phyloP scores from a whole-genome alignment of 768 basidiomycete species.

The Psilocybe azurescens region DNA sequence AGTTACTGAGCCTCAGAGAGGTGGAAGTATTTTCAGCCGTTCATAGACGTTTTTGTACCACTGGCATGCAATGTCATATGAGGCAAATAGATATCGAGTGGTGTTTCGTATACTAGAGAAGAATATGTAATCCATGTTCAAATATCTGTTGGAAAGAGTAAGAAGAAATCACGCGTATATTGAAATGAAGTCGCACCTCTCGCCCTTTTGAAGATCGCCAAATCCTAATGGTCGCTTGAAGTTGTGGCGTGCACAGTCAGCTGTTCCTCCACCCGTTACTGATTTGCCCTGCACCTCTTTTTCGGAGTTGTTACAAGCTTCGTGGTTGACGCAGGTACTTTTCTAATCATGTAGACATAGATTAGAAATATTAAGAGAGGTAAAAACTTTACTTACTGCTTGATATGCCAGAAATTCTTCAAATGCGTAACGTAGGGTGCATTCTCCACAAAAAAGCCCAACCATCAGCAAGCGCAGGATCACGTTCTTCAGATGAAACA shows the following conservation, averaged over 20 bases:
- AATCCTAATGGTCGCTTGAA: conserved; percentile 28
- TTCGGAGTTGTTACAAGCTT: conserved; percentile 23
- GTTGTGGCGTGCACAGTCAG: conserved; percentile 31
- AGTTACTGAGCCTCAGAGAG: neutral
- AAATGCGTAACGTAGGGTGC: conserved; percentile 22
- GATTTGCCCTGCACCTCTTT: conserved; percentile 17
- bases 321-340: conserved; percentile 22
- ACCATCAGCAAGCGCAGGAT: conserved; percentile 30
- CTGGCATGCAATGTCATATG: conserved; percentile 32
- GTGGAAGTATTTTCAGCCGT: conserved; percentile 16
- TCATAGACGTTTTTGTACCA: conserved; percentile 22
- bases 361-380: neutral
- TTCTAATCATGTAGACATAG: conserved; percentile 1
- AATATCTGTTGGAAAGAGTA: conserved; percentile 13
- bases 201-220: conserved; percentile 38
- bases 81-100: conserved; percentile 16
- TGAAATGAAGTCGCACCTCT: conserved; percentile 26
- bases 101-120: conserved; percentile 22
- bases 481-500: conserved; percentile 22
- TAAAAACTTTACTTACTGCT: neutral
- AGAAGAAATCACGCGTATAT: neutral
- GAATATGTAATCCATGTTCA: conserved; percentile 34
- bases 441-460: conserved; percentile 28
- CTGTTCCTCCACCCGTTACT: conserved; percentile 27
- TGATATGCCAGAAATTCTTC: conserved; percentile 1